Evolutionary conservation across 225 moss, liverwort and hornwort species (phyloP).

Genomic region (Physcomitrium patens): DNA sequence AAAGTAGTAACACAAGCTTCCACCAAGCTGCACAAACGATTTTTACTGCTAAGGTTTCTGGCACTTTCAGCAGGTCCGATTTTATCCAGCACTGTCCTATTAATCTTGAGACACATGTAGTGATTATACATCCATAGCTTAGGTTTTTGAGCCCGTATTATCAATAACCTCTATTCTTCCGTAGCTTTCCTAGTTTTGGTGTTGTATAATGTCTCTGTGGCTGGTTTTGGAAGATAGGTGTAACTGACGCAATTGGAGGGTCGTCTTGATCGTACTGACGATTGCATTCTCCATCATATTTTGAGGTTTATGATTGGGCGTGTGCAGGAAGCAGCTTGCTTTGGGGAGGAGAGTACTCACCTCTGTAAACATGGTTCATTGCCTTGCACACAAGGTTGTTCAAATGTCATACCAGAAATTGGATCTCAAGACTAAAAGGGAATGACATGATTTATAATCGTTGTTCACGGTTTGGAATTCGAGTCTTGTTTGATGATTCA

Average conservation of each 20-base stretch:
- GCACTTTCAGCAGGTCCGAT: slow-evolving; percentile 86
- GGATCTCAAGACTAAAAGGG: slow-evolving; percentile 2
- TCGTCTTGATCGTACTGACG: background rate
- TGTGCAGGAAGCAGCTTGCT: slow-evolving; percentile 79
- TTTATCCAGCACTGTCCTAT: slow-evolving; percentile 13
- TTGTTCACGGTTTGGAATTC: slow-evolving; percentile 10
- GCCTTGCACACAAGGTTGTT: slow-evolving; percentile 76
- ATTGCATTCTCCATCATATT: background rate
- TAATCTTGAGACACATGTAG: slow-evolving; percentile 10
- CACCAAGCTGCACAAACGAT: slow-evolving; percentile 73
- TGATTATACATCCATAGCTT: background rate
- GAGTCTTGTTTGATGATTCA: slow-evolving; percentile 5
- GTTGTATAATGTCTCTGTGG: background rate
- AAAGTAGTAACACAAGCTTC: slow-evolving; percentile 61
- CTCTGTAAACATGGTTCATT: slow-evolving; percentile 70
- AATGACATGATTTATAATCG: background rate
- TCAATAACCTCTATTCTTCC: background rate
- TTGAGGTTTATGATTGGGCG: slow-evolving; percentile 10
- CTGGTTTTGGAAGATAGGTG: background rate
- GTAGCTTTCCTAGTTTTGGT: background rate
- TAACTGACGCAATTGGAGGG: slow-evolving; percentile 3
- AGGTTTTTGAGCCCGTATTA: slow-evolving; percentile 1
- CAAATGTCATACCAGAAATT: slow-evolving; percentile 18
- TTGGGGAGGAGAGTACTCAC: slow-evolving; percentile 75
- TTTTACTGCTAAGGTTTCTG: slow-evolving; percentile 86